phyloP scores from a whole-genome alignment of 805 yeast genomes.

The Teunomyces barrocoloradensis region DNA sequence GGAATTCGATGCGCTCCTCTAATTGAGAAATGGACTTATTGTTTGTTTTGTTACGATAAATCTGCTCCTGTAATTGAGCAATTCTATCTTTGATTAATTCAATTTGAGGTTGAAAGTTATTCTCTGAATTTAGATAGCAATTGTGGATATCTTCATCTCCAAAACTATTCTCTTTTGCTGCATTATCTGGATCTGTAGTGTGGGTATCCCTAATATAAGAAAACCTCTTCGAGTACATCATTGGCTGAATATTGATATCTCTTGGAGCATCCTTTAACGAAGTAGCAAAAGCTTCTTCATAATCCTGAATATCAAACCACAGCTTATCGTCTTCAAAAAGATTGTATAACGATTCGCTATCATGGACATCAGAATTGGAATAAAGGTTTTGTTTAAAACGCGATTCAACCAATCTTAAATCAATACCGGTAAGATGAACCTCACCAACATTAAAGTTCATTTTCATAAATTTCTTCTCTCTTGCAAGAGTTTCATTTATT shows the following conservation, averaged over 20 bases:
- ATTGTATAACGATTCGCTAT: slow-evolving; percentile 17
- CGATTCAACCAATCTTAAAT: slow-evolving; percentile 56
- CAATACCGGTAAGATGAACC: slow-evolving; percentile 52
- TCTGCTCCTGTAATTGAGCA: slow-evolving; percentile 18
- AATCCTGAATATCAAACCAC: slow-evolving; percentile 67
- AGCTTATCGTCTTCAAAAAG: slow-evolving; percentile 52
- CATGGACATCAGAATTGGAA: slow-evolving; percentile 1
- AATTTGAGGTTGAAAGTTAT: slow-evolving; percentile 28
- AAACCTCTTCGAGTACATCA: slow-evolving; percentile 67
- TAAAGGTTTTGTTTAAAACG: slow-evolving; percentile 37
- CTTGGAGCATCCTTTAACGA: slow-evolving; percentile 36
- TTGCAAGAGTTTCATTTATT: slow-evolving; percentile 44
- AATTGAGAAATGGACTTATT: slow-evolving; percentile 9
- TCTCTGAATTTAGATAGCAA: slow-evolving; percentile 25
- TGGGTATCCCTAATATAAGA: slow-evolving; percentile 63
- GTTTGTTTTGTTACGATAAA: slow-evolving; percentile 10
- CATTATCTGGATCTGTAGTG: slow-evolving; percentile 7
- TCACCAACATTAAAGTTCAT: slow-evolving; percentile 69
- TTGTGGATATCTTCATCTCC: slow-evolving; percentile 29
- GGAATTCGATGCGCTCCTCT: slow-evolving; percentile 16
- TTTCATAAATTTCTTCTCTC: slow-evolving; percentile 47
- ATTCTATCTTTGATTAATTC: slow-evolving; percentile 26
- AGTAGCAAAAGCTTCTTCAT: slow-evolving; percentile 52
- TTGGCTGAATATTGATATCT: slow-evolving; percentile 52
- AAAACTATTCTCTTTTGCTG: slow-evolving; percentile 13